Conservation (phyloP, 441 rosid species). For the Erodium chrysanthum region DNA sequence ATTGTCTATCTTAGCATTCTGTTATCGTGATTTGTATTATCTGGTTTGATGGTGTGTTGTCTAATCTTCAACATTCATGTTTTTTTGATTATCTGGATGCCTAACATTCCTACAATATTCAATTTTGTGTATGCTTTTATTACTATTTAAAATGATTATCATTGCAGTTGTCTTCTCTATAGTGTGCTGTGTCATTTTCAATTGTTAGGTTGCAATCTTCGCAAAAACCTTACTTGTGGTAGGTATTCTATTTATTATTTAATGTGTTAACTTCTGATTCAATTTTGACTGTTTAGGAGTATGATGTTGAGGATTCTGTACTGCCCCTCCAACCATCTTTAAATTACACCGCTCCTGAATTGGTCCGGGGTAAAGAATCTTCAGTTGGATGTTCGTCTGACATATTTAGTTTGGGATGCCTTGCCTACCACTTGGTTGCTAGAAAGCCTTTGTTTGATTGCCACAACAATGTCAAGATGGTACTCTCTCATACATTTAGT, state of each 20-base stretch:
- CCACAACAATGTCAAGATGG: conserved; percentile 95
- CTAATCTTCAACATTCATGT: neutral
- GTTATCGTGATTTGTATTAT: neutral
- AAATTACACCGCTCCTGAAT: conserved; percentile 92
- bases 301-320: conserved; percentile 86
- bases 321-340: conserved; percentile 86
- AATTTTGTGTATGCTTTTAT: neutral
- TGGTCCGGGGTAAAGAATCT: conserved; percentile 59
- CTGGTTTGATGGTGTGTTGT: neutral
- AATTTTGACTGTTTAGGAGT: conserved; percentile 44
- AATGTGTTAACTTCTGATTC: neutral
- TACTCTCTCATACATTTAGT: conserved; percentile 24
- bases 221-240: neutral
- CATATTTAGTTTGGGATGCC: conserved; percentile 85
- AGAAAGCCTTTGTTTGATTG: conserved; percentile 84
- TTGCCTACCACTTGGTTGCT: conserved; percentile 76
- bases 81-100: neutral
- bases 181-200: neutral
- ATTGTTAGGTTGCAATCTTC: neutral
- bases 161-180: neutral
- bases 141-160: neutral
- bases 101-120: neutral
- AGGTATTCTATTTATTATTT: neutral
- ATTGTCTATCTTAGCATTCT: neutral
- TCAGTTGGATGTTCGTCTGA: conserved; percentile 71